Evolutionary conservation across 768 basidiomycete species (phyloP).

Genomic region (Leucosporidium creatinivorum): DNA sequence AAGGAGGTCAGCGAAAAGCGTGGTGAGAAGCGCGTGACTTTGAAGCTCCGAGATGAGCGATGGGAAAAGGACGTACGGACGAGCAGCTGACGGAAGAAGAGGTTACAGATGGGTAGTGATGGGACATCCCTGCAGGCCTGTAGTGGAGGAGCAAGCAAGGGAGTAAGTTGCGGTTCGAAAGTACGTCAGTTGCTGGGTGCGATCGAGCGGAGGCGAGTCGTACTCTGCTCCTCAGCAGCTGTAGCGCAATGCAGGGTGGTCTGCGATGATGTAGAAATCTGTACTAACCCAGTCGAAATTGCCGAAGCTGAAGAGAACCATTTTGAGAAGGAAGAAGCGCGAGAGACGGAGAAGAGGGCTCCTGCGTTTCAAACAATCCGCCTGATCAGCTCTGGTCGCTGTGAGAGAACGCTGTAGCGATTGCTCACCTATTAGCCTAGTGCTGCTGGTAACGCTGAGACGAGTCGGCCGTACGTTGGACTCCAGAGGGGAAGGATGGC

Average conservation of each 20-base stretch:
- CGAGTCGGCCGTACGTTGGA: no score
- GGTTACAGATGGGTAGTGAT: slow-evolving; percentile 86
- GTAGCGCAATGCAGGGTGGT: background rate
- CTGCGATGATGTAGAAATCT: no score
- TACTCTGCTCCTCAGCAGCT: background rate
- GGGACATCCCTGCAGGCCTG: slow-evolving; percentile 55
- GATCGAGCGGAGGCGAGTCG: background rate
- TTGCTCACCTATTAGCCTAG: no score
- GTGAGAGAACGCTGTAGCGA: no score
- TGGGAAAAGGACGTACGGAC: slow-evolving; percentile 20
- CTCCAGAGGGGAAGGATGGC: no score
- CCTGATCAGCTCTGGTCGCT: no score
- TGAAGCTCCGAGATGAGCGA: slow-evolving; percentile 9
- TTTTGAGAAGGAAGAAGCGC: background rate
- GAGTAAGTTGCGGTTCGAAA: slow-evolving; percentile 54
- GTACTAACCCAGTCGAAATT: slow-evolving; percentile 23
- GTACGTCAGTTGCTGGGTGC: background rate
- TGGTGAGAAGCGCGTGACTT: background rate
- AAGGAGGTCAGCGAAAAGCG: slow-evolving; percentile 21
- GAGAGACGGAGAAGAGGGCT: background rate
- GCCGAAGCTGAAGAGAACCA: slow-evolving; percentile 25
- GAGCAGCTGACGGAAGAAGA: slow-evolving; percentile 78
- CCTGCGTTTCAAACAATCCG: no score
- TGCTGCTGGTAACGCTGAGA: no score
- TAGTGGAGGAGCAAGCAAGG: slow-evolving; percentile 49